These are phyloP conservation scores for Skeletonema costatum DNA, from an alignment of 108 stramenopile genomes.

Conservation along the genomic window DNA sequence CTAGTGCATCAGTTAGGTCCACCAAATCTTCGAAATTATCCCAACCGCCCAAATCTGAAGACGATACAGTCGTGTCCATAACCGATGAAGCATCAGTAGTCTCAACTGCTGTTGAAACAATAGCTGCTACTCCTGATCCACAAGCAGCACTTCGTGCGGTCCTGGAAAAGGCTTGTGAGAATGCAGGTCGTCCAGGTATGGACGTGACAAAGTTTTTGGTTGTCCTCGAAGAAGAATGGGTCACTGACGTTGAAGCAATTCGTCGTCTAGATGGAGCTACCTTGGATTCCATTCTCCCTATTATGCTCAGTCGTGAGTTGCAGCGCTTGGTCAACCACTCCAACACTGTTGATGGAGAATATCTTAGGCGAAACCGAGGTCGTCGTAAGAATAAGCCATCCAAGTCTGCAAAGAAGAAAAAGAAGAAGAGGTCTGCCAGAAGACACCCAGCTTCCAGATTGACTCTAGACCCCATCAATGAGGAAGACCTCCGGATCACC, in stretches of 20 bases:
- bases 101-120: background rate
- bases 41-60: too few species aligned
- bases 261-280: conserved; percentile 42
- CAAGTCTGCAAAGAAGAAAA: conserved; percentile 30
- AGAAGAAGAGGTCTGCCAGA: conserved; percentile 29
- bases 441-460: conserved; percentile 2
- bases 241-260: conserved; percentile 49
- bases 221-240: conserved; percentile 49
- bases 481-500: background rate
- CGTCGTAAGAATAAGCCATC: conserved; percentile 8
- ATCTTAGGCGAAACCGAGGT: conserved; percentile 13
- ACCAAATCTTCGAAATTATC: background rate
- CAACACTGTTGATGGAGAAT: conserved; percentile 43
- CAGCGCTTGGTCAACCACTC: conserved; percentile 40
- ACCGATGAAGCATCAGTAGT: background rate
- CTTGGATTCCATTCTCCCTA: conserved; percentile 38
- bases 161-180: conserved; percentile 48
- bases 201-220: conserved; percentile 35
- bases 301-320: conserved; percentile 47
- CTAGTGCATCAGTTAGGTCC: background rate
- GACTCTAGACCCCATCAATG: conserved; percentile 16
- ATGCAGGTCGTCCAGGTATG: conserved; percentile 40
- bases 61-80: background rate
- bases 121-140: background rate
- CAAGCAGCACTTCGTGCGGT: conserved; percentile 20